Conservation (phyloP, 129 eudicot genomes). For the Saussurea involucrata region DNA sequence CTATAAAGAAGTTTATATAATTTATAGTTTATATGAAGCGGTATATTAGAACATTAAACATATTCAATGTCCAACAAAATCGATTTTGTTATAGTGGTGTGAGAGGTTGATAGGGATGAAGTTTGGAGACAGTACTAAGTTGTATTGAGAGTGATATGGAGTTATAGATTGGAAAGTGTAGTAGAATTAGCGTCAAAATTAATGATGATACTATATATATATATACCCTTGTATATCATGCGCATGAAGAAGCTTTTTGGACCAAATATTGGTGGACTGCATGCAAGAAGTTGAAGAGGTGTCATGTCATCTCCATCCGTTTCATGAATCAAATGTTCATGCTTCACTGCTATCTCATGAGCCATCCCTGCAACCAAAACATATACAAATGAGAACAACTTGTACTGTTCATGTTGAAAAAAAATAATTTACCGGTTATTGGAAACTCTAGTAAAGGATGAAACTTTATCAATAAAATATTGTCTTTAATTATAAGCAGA, state of each 20-base stretch:
- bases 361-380: constrained; percentile 12
- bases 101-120: background rate
- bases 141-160: background rate
- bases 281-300: constrained; percentile 34
- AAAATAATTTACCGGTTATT: too few relatives aligned
- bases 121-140: background rate
- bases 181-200: background rate
- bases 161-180: background rate
- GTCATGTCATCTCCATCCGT: constrained; percentile 28
- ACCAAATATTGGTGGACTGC: constrained; percentile 26
- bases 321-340: background rate
- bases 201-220: constrained; percentile 2
- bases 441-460: too few relatives aligned
- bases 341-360: constrained; percentile 7
- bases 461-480: too few relatives aligned
- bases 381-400: background rate
- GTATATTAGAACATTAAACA: too few relatives aligned
- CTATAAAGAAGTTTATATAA: too few relatives aligned
- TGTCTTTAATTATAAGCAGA: too few relatives aligned
- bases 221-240: constrained; percentile 14
- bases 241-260: background rate
- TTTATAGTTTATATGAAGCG: too few relatives aligned
- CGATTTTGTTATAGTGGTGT: background rate
- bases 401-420: too few relatives aligned
- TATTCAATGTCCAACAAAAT: too few relatives aligned